These are phyloP conservation scores for Cruciata laevipes DNA, from an alignment of 257 asterid species.

Conservation along the genomic window DNA sequence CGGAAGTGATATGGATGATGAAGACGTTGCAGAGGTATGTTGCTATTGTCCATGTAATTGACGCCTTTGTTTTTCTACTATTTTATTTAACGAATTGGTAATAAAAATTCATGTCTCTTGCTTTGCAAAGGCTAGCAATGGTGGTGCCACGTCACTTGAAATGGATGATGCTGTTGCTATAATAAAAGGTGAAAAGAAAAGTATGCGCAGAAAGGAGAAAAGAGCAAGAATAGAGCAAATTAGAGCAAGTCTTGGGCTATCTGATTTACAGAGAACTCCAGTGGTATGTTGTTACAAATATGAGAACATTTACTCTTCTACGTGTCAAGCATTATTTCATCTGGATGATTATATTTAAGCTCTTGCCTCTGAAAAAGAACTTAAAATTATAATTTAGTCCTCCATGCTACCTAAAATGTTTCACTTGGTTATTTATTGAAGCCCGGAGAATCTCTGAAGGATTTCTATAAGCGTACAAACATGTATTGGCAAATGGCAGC, in stretches of 20 bases:
- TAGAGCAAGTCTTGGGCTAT: slow-evolving; percentile 94
- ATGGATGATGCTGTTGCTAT: slow-evolving; percentile 91
- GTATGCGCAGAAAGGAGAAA: slow-evolving; percentile 86
- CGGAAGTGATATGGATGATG: slow-evolving; percentile 50
- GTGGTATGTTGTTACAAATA: slow-evolving; percentile 34
- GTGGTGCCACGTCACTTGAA: slow-evolving; percentile 37
- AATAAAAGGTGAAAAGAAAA: slow-evolving; percentile 78
- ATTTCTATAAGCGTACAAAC: slow-evolving; percentile 88
- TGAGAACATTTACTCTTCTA: neutral
- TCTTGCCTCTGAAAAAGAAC: neutral
- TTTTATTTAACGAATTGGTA: neutral
- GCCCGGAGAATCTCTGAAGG: slow-evolving; percentile 93
- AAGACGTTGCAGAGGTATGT: slow-evolving; percentile 54
- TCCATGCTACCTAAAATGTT: slow-evolving; percentile 8
- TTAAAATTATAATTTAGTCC: neutral
- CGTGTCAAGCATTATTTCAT: neutral
- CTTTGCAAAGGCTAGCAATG: slow-evolving; percentile 37
- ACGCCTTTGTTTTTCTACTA: neutral
- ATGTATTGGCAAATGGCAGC: slow-evolving; percentile 99
- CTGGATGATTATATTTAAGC: neutral
- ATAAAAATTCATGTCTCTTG: slow-evolving; percentile 8
- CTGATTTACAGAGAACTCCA: slow-evolving; percentile 97
- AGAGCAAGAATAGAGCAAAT: slow-evolving; percentile 84
- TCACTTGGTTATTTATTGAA: slow-evolving; percentile 20
- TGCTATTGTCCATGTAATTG: slow-evolving; percentile 2